A percentile compares a stretch with the other conserved stretches of the same genome.
These are phyloP conservation scores for Basipetospora sp. DNA, from an alignment of 2,329 filamentous ascomycete genomes.

Conservation along the genomic window DNA sequence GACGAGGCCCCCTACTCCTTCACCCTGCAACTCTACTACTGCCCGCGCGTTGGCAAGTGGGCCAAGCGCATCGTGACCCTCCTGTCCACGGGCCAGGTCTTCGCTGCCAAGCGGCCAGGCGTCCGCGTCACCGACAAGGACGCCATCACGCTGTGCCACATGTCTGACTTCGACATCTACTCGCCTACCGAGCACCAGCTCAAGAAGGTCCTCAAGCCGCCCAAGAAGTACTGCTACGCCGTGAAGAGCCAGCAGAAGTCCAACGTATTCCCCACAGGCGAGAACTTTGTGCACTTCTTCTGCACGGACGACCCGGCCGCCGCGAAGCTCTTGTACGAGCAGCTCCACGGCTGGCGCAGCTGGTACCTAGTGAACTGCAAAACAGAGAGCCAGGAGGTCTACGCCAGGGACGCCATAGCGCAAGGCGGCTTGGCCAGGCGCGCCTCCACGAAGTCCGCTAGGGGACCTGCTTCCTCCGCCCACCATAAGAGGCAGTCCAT, in stretches of 20 bases:
- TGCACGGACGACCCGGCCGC: slow-evolving; percentile 56
- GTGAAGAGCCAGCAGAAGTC: slow-evolving; percentile 87
- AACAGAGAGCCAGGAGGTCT: slow-evolving; percentile 30
- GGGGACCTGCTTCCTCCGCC: slow-evolving; percentile 10
- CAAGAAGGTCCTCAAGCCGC: slow-evolving; percentile 60
- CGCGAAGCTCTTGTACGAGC: slow-evolving; percentile 54
- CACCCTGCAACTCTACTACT: slow-evolving; percentile 63
- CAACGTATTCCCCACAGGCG: slow-evolving; percentile 63
- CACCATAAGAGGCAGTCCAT: slow-evolving; percentile 26
- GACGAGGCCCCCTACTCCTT: slow-evolving; percentile 49
- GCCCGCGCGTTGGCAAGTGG: slow-evolving; percentile 73
- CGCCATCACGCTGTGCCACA: slow-evolving; percentile 56
- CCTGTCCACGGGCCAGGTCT: slow-evolving; percentile 56
- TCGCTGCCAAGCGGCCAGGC: slow-evolving; percentile 54
- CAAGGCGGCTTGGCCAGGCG: slow-evolving; percentile 1
- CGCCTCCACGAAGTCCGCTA: slow-evolving; percentile 17
- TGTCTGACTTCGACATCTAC: slow-evolving; percentile 90
- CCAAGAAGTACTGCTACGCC: slow-evolving; percentile 73
- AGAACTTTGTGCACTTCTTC: slow-evolving; percentile 88
- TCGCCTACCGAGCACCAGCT: slow-evolving; percentile 53
- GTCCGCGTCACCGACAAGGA: slow-evolving; percentile 50
- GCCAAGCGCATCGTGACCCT: slow-evolving; percentile 69
- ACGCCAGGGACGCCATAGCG: slow-evolving; percentile 4
- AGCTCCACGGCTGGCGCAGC: slow-evolving; percentile 70
- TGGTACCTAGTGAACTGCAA: slow-evolving; percentile 75